These are phyloP conservation scores for Asterella californica DNA, from an alignment of 225 moss, liverwort and hornwort genomes.

Conservation along the genomic window DNA sequence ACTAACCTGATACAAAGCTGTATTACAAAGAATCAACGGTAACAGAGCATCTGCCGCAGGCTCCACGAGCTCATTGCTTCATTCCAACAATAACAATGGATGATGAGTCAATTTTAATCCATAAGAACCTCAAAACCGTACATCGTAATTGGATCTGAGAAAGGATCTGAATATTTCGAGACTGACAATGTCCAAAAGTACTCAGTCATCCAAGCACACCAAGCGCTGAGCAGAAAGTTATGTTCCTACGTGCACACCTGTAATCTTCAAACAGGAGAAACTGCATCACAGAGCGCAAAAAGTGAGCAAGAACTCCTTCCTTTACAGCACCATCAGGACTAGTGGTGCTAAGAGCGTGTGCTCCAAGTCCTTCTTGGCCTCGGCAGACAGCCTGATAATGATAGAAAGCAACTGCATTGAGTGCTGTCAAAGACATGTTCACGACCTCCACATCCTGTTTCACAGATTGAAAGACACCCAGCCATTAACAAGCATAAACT, in stretches of 20 bases:
- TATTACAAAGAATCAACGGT: slow-evolving; percentile 88
- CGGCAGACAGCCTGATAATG: slow-evolving; percentile 94
- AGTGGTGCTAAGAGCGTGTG: slow-evolving; percentile 62
- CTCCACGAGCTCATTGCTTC: slow-evolving; percentile 97
- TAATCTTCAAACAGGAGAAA: slow-evolving; percentile 98
- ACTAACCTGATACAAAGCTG: slow-evolving; percentile 84
- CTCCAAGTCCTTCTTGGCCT: slow-evolving; percentile 90
- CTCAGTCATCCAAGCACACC: background rate
- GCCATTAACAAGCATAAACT: background rate
- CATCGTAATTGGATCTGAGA: background rate
- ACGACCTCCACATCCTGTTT: slow-evolving; percentile 98
- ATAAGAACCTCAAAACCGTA: background rate
- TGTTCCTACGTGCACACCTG: slow-evolving; percentile 46
- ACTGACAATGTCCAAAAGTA: background rate
- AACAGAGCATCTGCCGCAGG: slow-evolving; percentile 93
- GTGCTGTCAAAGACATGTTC: slow-evolving; percentile 94
- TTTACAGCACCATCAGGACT: slow-evolving; percentile 63
- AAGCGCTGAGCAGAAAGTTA: background rate
- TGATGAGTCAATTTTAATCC: background rate
- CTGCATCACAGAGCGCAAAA: slow-evolving; percentile 90
- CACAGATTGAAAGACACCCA: background rate
- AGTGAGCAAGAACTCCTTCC: slow-evolving; percentile 91
- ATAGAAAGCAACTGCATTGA: slow-evolving; percentile 98
- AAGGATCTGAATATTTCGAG: background rate
- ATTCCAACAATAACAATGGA: slow-evolving; percentile 1